Evolutionary conservation across 192 early-diverging fungal species (phyloP).

Genomic region (Kappamyces sp.): DNA sequence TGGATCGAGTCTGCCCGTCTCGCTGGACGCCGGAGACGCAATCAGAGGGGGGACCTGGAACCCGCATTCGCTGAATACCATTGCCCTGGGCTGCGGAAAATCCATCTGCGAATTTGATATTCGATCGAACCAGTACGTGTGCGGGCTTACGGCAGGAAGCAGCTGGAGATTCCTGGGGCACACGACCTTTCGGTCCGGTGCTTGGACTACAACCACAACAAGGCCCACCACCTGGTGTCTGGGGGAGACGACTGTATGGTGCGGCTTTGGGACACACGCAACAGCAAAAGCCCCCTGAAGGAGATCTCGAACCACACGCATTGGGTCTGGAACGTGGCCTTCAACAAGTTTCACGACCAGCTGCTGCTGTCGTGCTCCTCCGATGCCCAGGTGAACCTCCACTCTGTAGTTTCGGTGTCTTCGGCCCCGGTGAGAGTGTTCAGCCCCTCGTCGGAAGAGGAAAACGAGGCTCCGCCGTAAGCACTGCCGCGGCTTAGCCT

Average conservation of each 20-base stretch:
- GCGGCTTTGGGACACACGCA: constrained; percentile 83
- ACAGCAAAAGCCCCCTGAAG: constrained; percentile 48
- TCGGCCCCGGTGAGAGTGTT: constrained; percentile 51
- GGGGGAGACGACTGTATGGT: constrained; percentile 83
- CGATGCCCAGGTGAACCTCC: constrained; percentile 82
- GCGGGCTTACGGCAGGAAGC: background rate
- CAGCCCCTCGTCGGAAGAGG: constrained; percentile 27
- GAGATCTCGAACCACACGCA: constrained; percentile 75
- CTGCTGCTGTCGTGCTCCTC: constrained; percentile 76
- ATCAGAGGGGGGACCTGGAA: constrained; percentile 51
- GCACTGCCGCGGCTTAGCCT: constrained; percentile 1
- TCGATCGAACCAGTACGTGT: constrained; percentile 39
- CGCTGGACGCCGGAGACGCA: background rate
- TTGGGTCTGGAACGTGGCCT: constrained; percentile 81
- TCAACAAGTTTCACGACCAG: constrained; percentile 91
- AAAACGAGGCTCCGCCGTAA: constrained; percentile 22
- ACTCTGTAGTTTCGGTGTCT: constrained; percentile 79
- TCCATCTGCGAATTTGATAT: constrained; percentile 68
- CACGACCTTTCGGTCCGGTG: constrained; percentile 68
- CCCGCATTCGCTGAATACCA: constrained; percentile 48
- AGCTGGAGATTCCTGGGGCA: constrained; percentile 47
- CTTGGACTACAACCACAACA: constrained; percentile 83
- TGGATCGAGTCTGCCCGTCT: constrained; percentile 2
- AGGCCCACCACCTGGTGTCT: constrained; percentile 74
- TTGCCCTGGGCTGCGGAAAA: constrained; percentile 56